Percentiles rank a stretch among this genome's conserved stretches.
Conservation (phyloP, 2,329 filamentous ascomycete genomes). For the Colletotrichum australisinense region DNA sequence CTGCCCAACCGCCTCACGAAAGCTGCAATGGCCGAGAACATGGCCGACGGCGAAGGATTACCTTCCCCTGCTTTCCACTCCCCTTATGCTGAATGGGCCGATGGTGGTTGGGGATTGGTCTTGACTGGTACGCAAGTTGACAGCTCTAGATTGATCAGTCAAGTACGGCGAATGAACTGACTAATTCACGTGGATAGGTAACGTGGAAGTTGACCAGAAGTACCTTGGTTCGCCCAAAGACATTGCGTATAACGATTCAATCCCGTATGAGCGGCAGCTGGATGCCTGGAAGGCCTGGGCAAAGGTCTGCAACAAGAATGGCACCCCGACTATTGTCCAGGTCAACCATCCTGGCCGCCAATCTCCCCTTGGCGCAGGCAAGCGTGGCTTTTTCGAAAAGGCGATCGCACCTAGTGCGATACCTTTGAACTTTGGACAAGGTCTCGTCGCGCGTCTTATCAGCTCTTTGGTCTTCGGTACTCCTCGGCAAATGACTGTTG, state of each 20-base stretch:
- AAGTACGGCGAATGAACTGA: background rate
- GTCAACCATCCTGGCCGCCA: slow-evolving; percentile 61
- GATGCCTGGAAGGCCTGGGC: slow-evolving; percentile 53
- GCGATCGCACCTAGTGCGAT: slow-evolving; percentile 57
- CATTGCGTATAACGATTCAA: slow-evolving; percentile 44
- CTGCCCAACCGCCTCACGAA: slow-evolving; percentile 66
- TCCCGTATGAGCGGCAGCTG: slow-evolving; percentile 43
- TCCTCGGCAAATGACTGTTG: slow-evolving; percentile 65
- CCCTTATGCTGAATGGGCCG: slow-evolving; percentile 64
- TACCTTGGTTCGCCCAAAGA: slow-evolving; percentile 52
- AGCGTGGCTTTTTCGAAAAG: slow-evolving; percentile 49
- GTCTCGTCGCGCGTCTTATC: slow-evolving; percentile 46
- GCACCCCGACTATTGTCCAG: slow-evolving; percentile 55
- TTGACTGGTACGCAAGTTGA: slow-evolving; percentile 51
- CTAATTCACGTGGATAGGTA: slow-evolving; percentile 44
- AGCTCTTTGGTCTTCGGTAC: slow-evolving; percentile 58
- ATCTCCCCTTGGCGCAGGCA: slow-evolving; percentile 51
- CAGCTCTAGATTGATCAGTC: background rate
- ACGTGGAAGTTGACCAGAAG: slow-evolving; percentile 55
- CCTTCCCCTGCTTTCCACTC: slow-evolving; percentile 55
- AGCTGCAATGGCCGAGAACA: slow-evolving; percentile 61
- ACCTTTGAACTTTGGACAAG: slow-evolving; percentile 52
- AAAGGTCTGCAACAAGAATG: slow-evolving; percentile 41
- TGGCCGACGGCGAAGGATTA: slow-evolving; percentile 53
- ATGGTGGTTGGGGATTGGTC: slow-evolving; percentile 64